These are phyloP conservation scores for Suillus subluteus DNA, from an alignment of 768 basidiomycete genomes.

Conservation along the genomic window DNA sequence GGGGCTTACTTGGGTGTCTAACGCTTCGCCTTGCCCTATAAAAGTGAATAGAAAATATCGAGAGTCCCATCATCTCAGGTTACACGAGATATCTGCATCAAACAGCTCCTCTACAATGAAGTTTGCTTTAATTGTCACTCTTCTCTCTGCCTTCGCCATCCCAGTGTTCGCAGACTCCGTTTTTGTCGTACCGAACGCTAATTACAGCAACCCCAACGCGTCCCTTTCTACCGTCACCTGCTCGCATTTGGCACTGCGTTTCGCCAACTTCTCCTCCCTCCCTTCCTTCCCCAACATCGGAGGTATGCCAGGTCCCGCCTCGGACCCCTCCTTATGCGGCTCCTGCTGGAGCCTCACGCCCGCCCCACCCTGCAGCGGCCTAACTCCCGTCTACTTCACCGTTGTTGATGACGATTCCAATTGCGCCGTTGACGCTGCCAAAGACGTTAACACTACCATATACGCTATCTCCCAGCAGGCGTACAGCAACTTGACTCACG, in stretches of 20 bases:
- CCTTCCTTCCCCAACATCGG: slow-evolving; percentile 14
- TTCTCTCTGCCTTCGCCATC: slow-evolving; percentile 13
- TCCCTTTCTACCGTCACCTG: slow-evolving; percentile 22
- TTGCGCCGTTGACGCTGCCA: slow-evolving; percentile 10
- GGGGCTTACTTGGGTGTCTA: not conserved
- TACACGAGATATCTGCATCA: not conserved
- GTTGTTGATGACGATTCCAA: slow-evolving; percentile 23
- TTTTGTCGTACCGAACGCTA: slow-evolving; percentile 3
- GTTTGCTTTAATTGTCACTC: not conserved
- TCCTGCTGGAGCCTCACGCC: slow-evolving; percentile 12
- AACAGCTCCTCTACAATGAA: slow-evolving; percentile 9
- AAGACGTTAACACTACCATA: not conserved
- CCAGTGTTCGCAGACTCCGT: not conserved
- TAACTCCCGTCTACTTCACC: not conserved
- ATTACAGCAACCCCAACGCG: slow-evolving; percentile 7
- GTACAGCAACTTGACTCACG: slow-evolving; percentile 1
- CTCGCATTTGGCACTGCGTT: slow-evolving; percentile 18
- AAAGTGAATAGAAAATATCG: not conserved
- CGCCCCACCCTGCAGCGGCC: not conserved
- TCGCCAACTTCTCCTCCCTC: slow-evolving; percentile 17
- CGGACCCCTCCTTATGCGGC: slow-evolving; percentile 8
- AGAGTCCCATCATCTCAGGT: not conserved
- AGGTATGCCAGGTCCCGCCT: slow-evolving; percentile 10
- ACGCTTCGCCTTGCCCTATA: not conserved
- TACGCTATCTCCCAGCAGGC: slow-evolving; percentile 6